phyloP scores from a whole-genome alignment of 768 basidiomycete species.

The Boletus sp. region DNA sequence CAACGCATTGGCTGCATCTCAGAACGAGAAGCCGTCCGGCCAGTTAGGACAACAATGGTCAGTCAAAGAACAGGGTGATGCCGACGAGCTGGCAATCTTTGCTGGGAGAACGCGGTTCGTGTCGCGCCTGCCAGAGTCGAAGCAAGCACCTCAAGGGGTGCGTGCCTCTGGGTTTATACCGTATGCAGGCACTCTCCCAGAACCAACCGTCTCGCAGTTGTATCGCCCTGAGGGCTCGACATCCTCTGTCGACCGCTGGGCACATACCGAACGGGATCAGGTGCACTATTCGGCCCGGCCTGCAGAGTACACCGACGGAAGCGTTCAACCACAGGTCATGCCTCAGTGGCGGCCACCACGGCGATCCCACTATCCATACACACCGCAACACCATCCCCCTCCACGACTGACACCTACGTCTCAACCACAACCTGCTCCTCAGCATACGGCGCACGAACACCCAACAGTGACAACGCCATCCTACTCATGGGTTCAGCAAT shows the following conservation, averaged over 20 bases:
- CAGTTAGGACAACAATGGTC: conserved; percentile 46
- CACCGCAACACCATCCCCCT: conserved; percentile 15
- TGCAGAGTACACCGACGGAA: conserved; percentile 3
- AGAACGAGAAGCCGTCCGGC: conserved; percentile 33
- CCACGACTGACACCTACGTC: conserved; percentile 5
- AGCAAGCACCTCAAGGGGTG: conserved; percentile 5
- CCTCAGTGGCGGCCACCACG: conserved; percentile 31
- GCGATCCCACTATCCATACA: conserved; percentile 29
- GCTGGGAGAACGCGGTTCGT: conserved; percentile 66
- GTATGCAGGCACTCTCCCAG: background rate
- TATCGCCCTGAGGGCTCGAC: conserved; percentile 18
- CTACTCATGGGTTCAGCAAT: conserved; percentile 16
- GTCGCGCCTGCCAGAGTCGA: conserved; percentile 35
- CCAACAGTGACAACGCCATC: conserved; percentile 12
- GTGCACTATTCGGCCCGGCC: conserved; percentile 1
- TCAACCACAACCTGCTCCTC: conserved; percentile 3
- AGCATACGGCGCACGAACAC: conserved; percentile 21
- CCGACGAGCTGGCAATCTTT: conserved; percentile 67
- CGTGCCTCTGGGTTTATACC: conserved; percentile 5
- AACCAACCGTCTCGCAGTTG: conserved; percentile 2
- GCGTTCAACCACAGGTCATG: conserved; percentile 9
- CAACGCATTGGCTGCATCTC: conserved; percentile 46
- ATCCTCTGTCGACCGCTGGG: conserved; percentile 17
- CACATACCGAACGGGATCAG: conserved; percentile 16
- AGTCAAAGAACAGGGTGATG: conserved; percentile 51